phyloP scores from a whole-genome alignment of 2,329 filamentous ascomycete genomes.

The Ceratocystis lukuohia region DNA sequence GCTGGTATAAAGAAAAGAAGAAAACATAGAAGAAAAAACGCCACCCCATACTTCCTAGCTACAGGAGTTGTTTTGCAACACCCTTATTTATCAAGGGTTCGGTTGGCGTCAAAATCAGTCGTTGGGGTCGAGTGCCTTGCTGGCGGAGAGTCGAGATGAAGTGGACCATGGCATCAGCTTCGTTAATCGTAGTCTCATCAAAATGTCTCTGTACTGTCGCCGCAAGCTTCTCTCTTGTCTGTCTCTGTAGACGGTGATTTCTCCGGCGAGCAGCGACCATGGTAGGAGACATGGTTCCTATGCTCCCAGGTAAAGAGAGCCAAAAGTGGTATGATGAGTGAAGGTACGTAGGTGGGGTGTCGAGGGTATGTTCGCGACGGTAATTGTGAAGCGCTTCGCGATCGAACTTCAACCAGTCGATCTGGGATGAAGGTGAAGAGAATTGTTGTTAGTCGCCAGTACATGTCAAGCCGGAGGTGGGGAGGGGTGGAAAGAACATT shows the following conservation, averaged over 20 bases:
- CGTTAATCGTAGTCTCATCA: constrained; percentile 63
- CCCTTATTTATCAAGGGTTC: constrained; percentile 15
- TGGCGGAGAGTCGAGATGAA: constrained; percentile 54
- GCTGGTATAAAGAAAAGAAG: neutral
- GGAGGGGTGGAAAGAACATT: neutral
- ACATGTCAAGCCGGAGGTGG: neutral
- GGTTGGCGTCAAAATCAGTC: constrained; percentile 11
- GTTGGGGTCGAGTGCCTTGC: constrained; percentile 18
- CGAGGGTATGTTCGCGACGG: constrained; percentile 58
- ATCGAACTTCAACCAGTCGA: constrained; percentile 57
- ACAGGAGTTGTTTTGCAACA: neutral
- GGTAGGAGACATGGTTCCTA: constrained; percentile 61
- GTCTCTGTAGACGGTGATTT: constrained; percentile 42
- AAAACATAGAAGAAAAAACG: neutral
- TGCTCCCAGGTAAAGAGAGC: constrained; percentile 46
- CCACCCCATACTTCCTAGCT: neutral
- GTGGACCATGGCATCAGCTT: constrained; percentile 72
- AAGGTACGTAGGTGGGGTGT: constrained; percentile 56
- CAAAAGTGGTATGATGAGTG: constrained; percentile 45
- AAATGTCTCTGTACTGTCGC: constrained; percentile 68
- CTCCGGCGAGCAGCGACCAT: constrained; percentile 41
- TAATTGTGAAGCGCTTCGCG: constrained; percentile 58
- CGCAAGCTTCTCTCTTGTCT: constrained; percentile 56
- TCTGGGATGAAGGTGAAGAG: constrained; percentile 27
- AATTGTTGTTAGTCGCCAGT: neutral